phyloP scores from a whole-genome alignment of 2,329 filamentous ascomycete genomes.

The Tympanopsis confertula region DNA sequence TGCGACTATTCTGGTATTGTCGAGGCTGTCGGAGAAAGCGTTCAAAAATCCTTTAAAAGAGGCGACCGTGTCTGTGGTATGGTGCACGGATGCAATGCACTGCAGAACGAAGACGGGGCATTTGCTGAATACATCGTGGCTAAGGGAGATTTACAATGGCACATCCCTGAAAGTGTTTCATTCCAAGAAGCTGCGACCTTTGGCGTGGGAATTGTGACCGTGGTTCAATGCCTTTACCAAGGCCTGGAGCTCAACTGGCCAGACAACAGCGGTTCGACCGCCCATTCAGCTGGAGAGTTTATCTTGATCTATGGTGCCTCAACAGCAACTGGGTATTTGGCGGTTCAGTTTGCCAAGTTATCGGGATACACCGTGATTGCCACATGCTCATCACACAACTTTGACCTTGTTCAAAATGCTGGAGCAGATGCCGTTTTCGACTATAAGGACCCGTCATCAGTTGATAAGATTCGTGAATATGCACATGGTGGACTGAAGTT shows the following conservation, averaged over 20 bases:
- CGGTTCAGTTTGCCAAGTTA: constrained; percentile 25
- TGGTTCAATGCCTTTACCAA: not conserved
- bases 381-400: constrained; percentile 21
- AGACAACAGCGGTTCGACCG: not conserved
- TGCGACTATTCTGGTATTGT: constrained; percentile 41
- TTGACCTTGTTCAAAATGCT: constrained; percentile 16
- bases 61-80: constrained; percentile 41
- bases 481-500: constrained; percentile 19
- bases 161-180: constrained; percentile 31
- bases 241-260: not conserved
- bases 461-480: constrained; percentile 14
- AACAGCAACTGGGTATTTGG: constrained; percentile 22
- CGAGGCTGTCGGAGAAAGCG: constrained; percentile 33
- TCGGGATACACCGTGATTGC: constrained; percentile 18
- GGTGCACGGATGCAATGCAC: constrained; percentile 27
- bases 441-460: constrained; percentile 15
- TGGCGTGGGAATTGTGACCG: constrained; percentile 20
- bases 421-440: constrained; percentile 22
- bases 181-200: constrained; percentile 41
- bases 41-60: constrained; percentile 30
- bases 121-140: constrained; percentile 40
- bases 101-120: constrained; percentile 31
- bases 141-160: constrained; percentile 33
- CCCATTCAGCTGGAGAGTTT: constrained; percentile 2
- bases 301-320: constrained; percentile 25